Percentiles rank a stretch among this genome's conserved stretches.
These are phyloP conservation scores for Hamamelis virginiana DNA, from an alignment of 164 flowering plant species.

Conservation along the genomic window DNA sequence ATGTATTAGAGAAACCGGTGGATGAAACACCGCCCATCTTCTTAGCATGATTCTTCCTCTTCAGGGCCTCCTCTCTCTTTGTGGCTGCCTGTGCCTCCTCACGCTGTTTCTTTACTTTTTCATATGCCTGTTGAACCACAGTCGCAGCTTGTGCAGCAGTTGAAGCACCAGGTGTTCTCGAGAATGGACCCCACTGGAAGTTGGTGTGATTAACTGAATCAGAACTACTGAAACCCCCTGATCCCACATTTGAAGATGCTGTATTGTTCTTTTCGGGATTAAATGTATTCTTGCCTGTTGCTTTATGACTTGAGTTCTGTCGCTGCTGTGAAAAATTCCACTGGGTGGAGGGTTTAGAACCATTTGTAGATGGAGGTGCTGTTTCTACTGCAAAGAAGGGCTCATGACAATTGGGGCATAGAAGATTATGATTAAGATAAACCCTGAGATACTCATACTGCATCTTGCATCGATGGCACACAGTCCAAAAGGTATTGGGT, in stretches of 20 bases:
- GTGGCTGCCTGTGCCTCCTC: conserved; percentile 73
- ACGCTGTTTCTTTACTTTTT: conserved; percentile 65
- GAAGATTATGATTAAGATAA: conserved; percentile 68
- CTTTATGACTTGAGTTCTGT: conserved; percentile 31
- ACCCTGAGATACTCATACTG: conserved; percentile 72
- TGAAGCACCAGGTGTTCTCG: conserved; percentile 46
- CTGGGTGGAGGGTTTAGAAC: conserved; percentile 26
- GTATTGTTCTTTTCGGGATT: conserved; percentile 27
- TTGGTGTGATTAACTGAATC: conserved; percentile 34
- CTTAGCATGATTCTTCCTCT: conserved; percentile 45
- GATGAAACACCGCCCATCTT: conserved; percentile 25
- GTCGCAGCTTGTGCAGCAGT: conserved; percentile 62
- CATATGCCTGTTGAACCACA: conserved; percentile 65
- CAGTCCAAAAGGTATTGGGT: conserved; percentile 69
- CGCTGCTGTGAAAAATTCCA: conserved; percentile 43
- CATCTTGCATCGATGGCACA: conserved; percentile 69
- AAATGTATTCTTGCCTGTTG: conserved; percentile 24
- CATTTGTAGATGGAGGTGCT: conserved; percentile 42
- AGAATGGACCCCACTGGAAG: conserved; percentile 60
- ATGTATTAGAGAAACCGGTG: conserved; percentile 17
- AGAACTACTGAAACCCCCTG: conserved; percentile 17
- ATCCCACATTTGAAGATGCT: conserved; percentile 20
- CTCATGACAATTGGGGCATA: conserved; percentile 69
- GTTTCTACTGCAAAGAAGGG: conserved; percentile 72
- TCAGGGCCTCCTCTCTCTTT: conserved; percentile 54